phyloP scores from a whole-genome alignment of 306 rosid genomes.

The Boehmeria nivea region DNA sequence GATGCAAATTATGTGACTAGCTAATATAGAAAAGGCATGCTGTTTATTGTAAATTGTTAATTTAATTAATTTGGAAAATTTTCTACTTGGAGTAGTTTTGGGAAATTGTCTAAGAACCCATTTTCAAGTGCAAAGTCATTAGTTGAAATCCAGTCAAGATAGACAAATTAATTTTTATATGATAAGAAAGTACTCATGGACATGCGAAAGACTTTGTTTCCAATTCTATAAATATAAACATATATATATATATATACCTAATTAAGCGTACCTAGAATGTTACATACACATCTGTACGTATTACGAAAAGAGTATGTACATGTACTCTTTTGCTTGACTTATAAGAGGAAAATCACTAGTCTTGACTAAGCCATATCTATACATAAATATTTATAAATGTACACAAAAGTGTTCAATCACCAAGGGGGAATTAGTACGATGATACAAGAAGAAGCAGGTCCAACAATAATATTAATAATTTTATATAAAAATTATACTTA shows the following conservation, averaged over 20 bases:
- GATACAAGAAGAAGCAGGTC: background rate
- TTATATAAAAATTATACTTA: background rate
- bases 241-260: background rate
- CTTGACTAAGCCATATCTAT: background rate
- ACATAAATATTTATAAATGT: background rate
- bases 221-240: too few relatives aligned
- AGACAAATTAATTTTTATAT: too few relatives aligned
- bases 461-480: background rate
- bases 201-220: too few relatives aligned
- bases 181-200: too few relatives aligned
- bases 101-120: too few relatives aligned
- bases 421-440: slow-evolving; percentile 5
- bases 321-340: background rate
- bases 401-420: background rate
- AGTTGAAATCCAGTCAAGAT: too few relatives aligned
- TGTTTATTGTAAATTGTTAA: too few relatives aligned
- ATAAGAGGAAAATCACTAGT: background rate
- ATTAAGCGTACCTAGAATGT: background rate
- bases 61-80: too few relatives aligned
- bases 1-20: too few relatives aligned
- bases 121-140: too few relatives aligned
- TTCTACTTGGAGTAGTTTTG: too few relatives aligned
- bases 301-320: background rate
- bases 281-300: background rate
- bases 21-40: too few relatives aligned